Percentiles rank a stretch among this genome's conserved stretches.
Evolutionary conservation across 2,329 filamentous ascomycete species (phyloP).

Genomic region (Botrytis aclada): DNA sequence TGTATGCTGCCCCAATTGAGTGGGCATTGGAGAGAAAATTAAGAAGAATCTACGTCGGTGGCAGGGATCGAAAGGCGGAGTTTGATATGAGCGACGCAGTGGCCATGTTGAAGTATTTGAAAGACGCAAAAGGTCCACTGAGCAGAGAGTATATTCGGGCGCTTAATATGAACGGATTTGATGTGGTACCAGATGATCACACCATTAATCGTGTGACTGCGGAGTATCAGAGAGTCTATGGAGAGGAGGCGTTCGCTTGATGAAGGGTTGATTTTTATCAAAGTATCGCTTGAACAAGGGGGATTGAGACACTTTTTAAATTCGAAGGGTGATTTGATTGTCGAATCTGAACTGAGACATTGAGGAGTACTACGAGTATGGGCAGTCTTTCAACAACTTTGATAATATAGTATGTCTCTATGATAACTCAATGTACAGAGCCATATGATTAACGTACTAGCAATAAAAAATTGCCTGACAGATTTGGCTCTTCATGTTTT

Average conservation of each 20-base stretch:
- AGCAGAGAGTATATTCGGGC: constrained; percentile 10
- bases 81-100: constrained; percentile 8
- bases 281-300: background rate
- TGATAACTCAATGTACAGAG: background rate
- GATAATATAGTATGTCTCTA: background rate
- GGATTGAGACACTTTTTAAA: background rate
- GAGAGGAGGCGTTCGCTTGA: constrained; percentile 3
- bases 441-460: background rate
- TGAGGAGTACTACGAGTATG: background rate
- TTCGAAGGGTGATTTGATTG: background rate
- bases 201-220: constrained; percentile 1
- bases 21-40: constrained; percentile 5
- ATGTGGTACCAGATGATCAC: background rate
- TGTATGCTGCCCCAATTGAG: background rate
- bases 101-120: constrained; percentile 3
- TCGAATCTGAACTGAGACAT: background rate
- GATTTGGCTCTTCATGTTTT: background rate
- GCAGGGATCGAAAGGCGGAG: background rate
- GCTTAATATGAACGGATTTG: constrained; percentile 14
- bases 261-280: background rate
- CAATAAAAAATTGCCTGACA: background rate
- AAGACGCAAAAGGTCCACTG: background rate
- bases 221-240: background rate
- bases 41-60: background rate
- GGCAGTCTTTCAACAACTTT: background rate